Base-by-base conservation (phyloP, 345 rosid genomes). In the Ricinus communis region DNA sequence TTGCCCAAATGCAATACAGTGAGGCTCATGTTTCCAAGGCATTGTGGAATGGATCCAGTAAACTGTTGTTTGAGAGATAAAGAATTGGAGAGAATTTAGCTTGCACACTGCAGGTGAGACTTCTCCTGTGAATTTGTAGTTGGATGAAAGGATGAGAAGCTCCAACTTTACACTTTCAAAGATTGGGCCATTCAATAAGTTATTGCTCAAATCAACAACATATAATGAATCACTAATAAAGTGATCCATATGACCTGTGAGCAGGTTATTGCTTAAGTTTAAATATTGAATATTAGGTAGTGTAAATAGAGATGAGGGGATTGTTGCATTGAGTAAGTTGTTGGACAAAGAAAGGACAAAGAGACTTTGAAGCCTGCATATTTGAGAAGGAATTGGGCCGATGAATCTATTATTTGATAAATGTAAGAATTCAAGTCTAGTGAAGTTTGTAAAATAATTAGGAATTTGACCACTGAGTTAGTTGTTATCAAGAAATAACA, bases 181-280 rank as follows among this genome's bases (percentile, higher is more conserved):
- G 2, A 76, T 38, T 43, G 69, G 70, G 5, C 19, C 21, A 0
- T 40, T 5, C 28, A 77, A 30, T 21, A 1, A 46, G 47, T 80
- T 84, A 11, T 30, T 21, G 5, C 24, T 4, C 18, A 80, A 9
- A 16, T 59, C 1, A 10, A 84, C 1, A 0, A 0, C 0, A 5
- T 0, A 0, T 3, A 16, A 16, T 30, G 80, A 77, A 18, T 0
- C 57, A 66, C 43, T 9, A 4, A 9, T 38, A 5, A 51, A 9
- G 3, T 18, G n/a, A n/a, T 8, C 55, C 24, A 51, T 51, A n/a
- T 0, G 70, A 66, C 43, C 43, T 38, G 43, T 38, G 24, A 51
- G 24, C 8, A 15, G n/a, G n/a, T 36, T 65, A 2, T 28, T 7
- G 2, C 8, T 5, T 5, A 46, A 19, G 31, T 0, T 0, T 14